A percentile compares a stretch with the other conserved stretches of the same genome.
These are phyloP conservation scores for Penicillium salamii DNA, from an alignment of 495 filamentous ascomycete species.

Conservation along the genomic window DNA sequence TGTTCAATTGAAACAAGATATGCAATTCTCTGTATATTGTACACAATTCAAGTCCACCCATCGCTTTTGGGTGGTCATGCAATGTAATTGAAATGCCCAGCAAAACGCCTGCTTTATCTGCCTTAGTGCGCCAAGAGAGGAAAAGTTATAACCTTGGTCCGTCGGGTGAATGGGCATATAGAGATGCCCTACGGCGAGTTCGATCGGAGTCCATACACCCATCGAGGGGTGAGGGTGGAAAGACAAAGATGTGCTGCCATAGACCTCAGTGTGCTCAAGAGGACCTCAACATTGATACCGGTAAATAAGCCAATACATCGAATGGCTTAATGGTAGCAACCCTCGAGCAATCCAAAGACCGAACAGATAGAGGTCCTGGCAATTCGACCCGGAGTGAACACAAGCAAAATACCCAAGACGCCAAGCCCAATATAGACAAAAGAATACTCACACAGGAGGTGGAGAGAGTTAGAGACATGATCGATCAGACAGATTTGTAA, in stretches of 20 bases:
- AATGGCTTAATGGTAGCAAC: neutral
- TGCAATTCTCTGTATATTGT: conserved; percentile 20
- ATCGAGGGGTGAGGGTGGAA: neutral
- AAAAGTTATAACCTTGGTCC: conserved; percentile 6
- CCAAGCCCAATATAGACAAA: conserved; percentile 22
- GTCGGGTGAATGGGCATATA: neutral
- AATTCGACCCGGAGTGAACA: conserved; percentile 3
- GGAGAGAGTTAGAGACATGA: conserved; percentile 1
- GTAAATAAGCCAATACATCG: neutral
- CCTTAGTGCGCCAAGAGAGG: conserved; percentile 26
- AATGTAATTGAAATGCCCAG: conserved; percentile 24
- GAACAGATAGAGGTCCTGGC: neutral
- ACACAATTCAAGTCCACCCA: conserved; percentile 21
- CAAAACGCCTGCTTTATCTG: conserved; percentile 22
- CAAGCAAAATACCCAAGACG: conserved; percentile 15
- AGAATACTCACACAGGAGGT: conserved; percentile 12
- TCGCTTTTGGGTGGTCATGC: conserved; percentile 23
- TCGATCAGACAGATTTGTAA: conserved; percentile 1
- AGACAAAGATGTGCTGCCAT: neutral
- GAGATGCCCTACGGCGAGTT: neutral
- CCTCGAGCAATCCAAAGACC: neutral
- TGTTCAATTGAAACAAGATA: conserved; percentile 11
- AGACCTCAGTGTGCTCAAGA: too few relatives aligned
- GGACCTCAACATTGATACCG: too few relatives aligned
- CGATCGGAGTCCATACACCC: neutral